Evolutionary conservation across 306 rosid species (phyloP).

Genomic region (Cotoneaster glaucophyllus): DNA sequence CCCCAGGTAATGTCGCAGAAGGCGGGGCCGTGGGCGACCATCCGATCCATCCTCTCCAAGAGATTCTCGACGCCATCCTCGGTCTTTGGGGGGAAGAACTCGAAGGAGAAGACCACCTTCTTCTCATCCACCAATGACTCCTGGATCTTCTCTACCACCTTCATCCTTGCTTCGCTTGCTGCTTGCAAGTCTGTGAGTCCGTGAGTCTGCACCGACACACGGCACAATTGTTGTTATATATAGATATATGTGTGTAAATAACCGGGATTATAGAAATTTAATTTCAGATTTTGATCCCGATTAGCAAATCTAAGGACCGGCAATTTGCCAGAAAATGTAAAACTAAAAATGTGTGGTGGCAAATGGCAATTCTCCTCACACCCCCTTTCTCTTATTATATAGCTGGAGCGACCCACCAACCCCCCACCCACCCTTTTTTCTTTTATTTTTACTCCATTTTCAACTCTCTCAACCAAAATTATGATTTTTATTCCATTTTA

Average conservation of each 20-base stretch:
- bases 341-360: too few relatives aligned
- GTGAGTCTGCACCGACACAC: too few relatives aligned
- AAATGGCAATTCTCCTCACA: not conserved
- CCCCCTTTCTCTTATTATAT: not conserved
- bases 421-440: not conserved
- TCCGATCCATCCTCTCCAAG: conserved; percentile 92
- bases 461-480: too few relatives aligned
- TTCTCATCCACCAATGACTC: conserved; percentile 36
- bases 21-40: conserved; percentile 85
- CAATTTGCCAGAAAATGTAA: too few relatives aligned
- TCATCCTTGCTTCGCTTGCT: conserved; percentile 29
- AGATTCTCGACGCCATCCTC: conserved; percentile 92
- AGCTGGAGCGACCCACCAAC: not conserved
- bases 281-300: too few relatives aligned
- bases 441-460: too few relatives aligned
- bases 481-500: too few relatives aligned
- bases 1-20: conserved; percentile 99
- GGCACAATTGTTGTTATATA: too few relatives aligned
- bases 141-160: conserved; percentile 76
- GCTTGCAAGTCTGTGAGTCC: too few relatives aligned
- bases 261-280: too few relatives aligned
- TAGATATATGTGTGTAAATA: too few relatives aligned
- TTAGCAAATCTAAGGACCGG: too few relatives aligned
- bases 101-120: conserved; percentile 79
- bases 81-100: conserved; percentile 91